A percentile compares a stretch with the other conserved stretches of the same genome.
phyloP scores from a whole-genome alignment of 805 yeast genomes.

The Komagataella mondaviorum region DNA sequence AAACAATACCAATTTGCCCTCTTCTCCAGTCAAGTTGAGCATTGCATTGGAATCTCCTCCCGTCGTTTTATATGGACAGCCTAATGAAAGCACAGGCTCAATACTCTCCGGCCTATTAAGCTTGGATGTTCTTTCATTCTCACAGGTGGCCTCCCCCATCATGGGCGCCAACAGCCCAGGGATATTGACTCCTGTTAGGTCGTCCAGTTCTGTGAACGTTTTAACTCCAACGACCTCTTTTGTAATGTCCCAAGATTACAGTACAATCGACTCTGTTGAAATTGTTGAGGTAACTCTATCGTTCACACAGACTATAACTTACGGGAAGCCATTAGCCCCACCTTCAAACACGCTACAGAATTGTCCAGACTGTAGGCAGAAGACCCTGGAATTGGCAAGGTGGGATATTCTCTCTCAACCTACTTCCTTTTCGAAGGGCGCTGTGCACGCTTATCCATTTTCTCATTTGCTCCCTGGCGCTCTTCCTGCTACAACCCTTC shows the following conservation, averaged over 20 bases:
- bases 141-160: slow-evolving; percentile 4
- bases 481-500: slow-evolving; percentile 70
- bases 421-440: slow-evolving; percentile 45
- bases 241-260: slow-evolving; percentile 10
- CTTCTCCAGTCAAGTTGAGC: slow-evolving; percentile 24
- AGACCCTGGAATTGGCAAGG: slow-evolving; percentile 52
- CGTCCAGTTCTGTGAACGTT: not conserved
- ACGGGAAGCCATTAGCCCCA: slow-evolving; percentile 53
- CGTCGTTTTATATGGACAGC: slow-evolving; percentile 67
- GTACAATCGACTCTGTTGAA: slow-evolving; percentile 27
- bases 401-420: slow-evolving; percentile 73
- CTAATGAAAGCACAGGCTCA: slow-evolving; percentile 73
- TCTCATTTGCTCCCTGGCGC: slow-evolving; percentile 82
- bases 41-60: slow-evolving; percentile 86
- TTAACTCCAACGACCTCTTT: slow-evolving; percentile 5
- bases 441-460: slow-evolving; percentile 79
- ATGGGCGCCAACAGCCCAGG: not conserved
- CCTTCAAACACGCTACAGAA: slow-evolving; percentile 30
- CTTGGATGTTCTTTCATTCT: slow-evolving; percentile 15
- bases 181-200: not conserved
- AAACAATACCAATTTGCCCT: slow-evolving; percentile 8
- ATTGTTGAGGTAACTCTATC: slow-evolving; percentile 48
- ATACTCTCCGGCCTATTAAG: slow-evolving; percentile 68
- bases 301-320: slow-evolving; percentile 58
- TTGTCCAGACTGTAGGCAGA: slow-evolving; percentile 47